Percentiles rank a stretch among this genome's conserved stretches.
Evolutionary conservation across 768 basidiomycete genomes (phyloP).

Genomic region (Ramaria sp.): DNA sequence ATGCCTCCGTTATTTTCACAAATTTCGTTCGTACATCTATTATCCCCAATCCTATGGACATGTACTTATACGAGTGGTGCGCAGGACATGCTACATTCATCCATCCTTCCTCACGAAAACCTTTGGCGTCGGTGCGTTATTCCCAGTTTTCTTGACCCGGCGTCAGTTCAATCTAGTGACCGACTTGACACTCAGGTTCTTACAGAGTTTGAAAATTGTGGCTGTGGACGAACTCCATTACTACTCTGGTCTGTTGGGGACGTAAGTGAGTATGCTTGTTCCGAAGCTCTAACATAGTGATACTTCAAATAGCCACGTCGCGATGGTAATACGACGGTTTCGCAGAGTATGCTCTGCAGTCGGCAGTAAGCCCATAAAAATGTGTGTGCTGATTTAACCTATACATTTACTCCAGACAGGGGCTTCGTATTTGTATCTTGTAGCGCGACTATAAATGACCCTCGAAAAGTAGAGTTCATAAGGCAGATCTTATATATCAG

Average conservation of each 20-base stretch:
- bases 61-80: background rate
- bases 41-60: background rate
- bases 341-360: conserved; percentile 66
- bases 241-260: conserved; percentile 72
- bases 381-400: background rate
- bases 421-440: conserved; percentile 66
- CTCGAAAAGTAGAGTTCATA: conserved; percentile 24
- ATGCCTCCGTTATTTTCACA: conserved; percentile 74
- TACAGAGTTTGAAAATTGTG: conserved; percentile 67
- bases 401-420: conserved; percentile 32
- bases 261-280: conserved; percentile 28
- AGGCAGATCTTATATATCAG: background rate
- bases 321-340: conserved; percentile 66
- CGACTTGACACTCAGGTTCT: conserved; percentile 38
- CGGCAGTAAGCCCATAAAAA: conserved; percentile 44
- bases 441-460: conserved; percentile 78
- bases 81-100: conserved; percentile 78
- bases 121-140: conserved; percentile 56
- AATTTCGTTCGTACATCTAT: conserved; percentile 54
- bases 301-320: conserved; percentile 51
- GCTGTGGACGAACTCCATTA: conserved; percentile 85
- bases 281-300: background rate
- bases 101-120: conserved; percentile 78
- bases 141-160: background rate
- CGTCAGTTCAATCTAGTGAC: background rate